Evolutionary conservation across 306 rosid species (phyloP), one percentile per base, ranked within the genome.

Genomic region (Acacia confusa): DNA sequence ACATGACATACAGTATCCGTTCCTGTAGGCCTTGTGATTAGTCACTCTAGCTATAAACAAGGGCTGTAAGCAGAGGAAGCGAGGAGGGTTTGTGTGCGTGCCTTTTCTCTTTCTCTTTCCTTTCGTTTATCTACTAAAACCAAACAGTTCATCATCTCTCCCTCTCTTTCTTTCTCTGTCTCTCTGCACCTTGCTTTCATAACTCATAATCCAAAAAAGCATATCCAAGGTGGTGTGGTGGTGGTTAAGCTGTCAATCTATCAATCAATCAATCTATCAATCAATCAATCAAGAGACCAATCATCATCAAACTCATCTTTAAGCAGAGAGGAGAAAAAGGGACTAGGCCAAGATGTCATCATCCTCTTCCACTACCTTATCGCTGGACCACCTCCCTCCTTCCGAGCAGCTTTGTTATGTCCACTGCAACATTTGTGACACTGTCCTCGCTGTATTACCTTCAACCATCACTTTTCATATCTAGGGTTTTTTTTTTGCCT

Each of bases 401-500:
- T 82, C 97, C 78, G 98, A 94, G 85, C 98, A 94, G 88, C 97
- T 94, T 85, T 94, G 98, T 84, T 94, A 94, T 89, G 98, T 92
- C 78, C 97, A 94, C 79, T 94, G 98, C 92, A 94, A 69, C 85
- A 90, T 94, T 70, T 94, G 98, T 79, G 97, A 92, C 92, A 94
- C 98, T 64, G 96, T 94, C 81, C 97, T 94, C 19, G 98, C 98
- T 82, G 98, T 94, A 92, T 87, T 76, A 15, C 27, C 17, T 7
- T 34, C 14, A 9, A 17, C 24, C 12, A 8, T 43, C 58, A 60
- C 44, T 74, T 24, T 9, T 14, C 24, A 3, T 47, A 45, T 3
- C 72, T 77, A 83, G 84, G 87, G 73, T 78, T 81, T 80, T 41
- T 4, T 50, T 40, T 68, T 20, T n/a, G 38, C 76, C 30, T 68